Evolutionary conservation across 306 rosid species (phyloP), one percentile per base, ranked within the genome.

Genomic region (Alnus glutinosa): DNA sequence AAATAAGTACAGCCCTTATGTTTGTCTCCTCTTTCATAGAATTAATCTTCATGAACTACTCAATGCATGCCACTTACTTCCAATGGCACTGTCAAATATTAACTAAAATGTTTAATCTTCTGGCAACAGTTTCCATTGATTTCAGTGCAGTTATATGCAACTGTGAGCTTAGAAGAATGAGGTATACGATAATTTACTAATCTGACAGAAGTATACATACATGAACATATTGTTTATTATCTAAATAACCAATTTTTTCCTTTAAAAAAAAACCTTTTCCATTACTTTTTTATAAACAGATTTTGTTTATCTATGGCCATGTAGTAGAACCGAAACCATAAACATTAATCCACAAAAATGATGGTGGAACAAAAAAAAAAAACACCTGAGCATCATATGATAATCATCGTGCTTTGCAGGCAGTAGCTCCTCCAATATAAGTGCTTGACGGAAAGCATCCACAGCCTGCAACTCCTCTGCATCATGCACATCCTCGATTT

Each of bases 401-500:
- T 91, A 93, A 82, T 93, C 99, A 88, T 95, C 96, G 54, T 93
- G 98, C 86, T 88, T 88, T 51, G 88, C 57, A 74, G 96, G 98
- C 72, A 95, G 89, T 37, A 93, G 89, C 23, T 91, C 96, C 8
- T 93, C 99, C 82, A 76, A 74, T 14, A 93, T 50, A 78, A 95
- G 95, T 48, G 86, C 89, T 89, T 89, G 89, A 66, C 94, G 97
- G 76, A 95, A 86, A 62, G 89, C 86, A 7, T 95, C 94, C 71
- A 95, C 98, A 4, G 86, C 85, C 79, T 89, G 85, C 59, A 85
- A 50, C 89, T 95, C 99, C 84, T 89, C 96, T 3, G 83, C 86
- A 66, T 89, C 91, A 18, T 82, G 95, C 73, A 84, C 85, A 74
- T 95, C 99, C 81, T 90, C 97, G n/a, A 95, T 93, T 62, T 89